These are phyloP conservation scores for Cubamyces sp. DNA, from an alignment of 768 basidiomycete species.

Conservation along the genomic window DNA sequence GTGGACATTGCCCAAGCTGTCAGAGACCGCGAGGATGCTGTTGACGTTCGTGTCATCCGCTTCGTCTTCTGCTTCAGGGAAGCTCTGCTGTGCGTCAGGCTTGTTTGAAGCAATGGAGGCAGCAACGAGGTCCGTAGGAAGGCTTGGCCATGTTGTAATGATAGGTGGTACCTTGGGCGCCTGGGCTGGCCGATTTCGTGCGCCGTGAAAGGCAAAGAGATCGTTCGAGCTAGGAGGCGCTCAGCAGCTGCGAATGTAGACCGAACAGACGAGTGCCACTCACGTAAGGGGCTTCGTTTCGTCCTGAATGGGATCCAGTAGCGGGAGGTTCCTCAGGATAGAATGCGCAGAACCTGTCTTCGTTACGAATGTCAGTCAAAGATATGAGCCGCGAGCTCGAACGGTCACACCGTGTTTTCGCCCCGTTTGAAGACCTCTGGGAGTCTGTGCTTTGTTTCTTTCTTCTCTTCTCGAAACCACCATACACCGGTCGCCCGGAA, in stretches of 20 bases:
- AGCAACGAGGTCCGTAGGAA: constrained; percentile 55
- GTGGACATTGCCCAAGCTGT: constrained; percentile 60
- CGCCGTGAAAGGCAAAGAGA: constrained; percentile 80
- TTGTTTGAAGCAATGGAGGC: constrained; percentile 62
- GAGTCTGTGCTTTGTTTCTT: constrained; percentile 46
- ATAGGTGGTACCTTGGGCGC: constrained; percentile 56
- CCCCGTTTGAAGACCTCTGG: constrained; percentile 79
- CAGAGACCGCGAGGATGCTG: constrained; percentile 66
- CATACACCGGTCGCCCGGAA: constrained; percentile 56
- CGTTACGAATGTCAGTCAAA: constrained; percentile 18
- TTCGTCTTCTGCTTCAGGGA: constrained; percentile 45
- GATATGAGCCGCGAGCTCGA: background rate
- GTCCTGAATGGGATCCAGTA: constrained; percentile 72
- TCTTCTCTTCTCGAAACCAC: constrained; percentile 68
- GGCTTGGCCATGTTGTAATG: constrained; percentile 71
- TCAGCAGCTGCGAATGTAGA: background rate
- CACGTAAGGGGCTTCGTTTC: constrained; percentile 70
- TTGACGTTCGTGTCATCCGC: constrained; percentile 54
- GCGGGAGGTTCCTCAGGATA: constrained; percentile 66
- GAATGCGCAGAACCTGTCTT: constrained; percentile 83
- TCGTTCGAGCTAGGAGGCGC: constrained; percentile 63
- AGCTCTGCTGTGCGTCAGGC: constrained; percentile 35
- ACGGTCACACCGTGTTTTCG: constrained; percentile 57
- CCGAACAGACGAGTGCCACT: constrained; percentile 33
- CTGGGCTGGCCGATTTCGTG: constrained; percentile 51